Evolutionary conservation across 1,284 basidiomycete species (phyloP), one percentile per base, ranked within the genome.

Genomic region (Testicularia cyperi): DNA sequence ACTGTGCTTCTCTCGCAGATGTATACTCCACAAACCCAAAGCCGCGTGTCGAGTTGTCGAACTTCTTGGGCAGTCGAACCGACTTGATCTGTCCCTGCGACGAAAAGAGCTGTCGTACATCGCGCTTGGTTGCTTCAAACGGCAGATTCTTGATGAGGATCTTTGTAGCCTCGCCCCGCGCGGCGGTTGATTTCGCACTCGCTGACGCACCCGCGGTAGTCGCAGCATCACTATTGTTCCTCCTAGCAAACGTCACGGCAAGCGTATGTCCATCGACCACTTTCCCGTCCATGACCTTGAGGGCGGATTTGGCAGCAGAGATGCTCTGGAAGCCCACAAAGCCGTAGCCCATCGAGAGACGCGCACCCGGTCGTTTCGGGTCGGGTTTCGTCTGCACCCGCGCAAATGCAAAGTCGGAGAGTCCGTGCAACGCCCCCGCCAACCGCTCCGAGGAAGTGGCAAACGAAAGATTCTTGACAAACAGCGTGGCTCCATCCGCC

Each of bases 101-200:
- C 18, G 88, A 44, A 46, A 62, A 63, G 21, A 97, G 78, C 56
- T 89, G 86, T 41, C 88, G 82, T 16, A 98, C 82, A 65, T 98
- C 94, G 79, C 88, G 90, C 81, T 90, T 91, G 31, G 86, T 88
- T 35, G 88, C 89, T 78, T 98, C 94, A 79, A 98, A 98, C 16
- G 94, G 92, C 54, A 97, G 81, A 74, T 98, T 98, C 83, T 97
- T 98, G 68, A 97, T 88, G 35, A 97, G 83, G 81, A 97, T 57
- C 56, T 74, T 76, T 18, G 72, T 65, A 2, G 34, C 19, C 2
- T 42, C 48, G 8, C 35, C 39, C 82, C 92, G 92, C 57, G 89
- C 88, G 2, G 48, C 34, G 5, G 35, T 38, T 53, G 86, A 85
- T 63, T 82, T 81, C 12, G 74, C 73, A 9, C 74, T 58, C 10